phyloP scores from a whole-genome alignment of 129 eudicot species.

The sunflower (Helianthus annuus) region HanXRQr2.0-SUNRISE NC_035445.2:26479253-26479752 shows the following conservation, averaged over 20 bases:
- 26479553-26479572: slow-evolving; percentile 61
- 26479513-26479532: slow-evolving; percentile 38
- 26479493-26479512: background rate
- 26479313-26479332: slow-evolving; percentile 4
- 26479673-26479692: background rate
- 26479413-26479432: background rate
- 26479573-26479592: slow-evolving; percentile 37
- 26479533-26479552: slow-evolving; percentile 26
- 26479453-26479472: slow-evolving; percentile 4
- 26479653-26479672: too few relatives aligned
- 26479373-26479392: background rate
- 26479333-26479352: slow-evolving; percentile 2
- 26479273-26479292: slow-evolving; percentile 2
- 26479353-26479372: slow-evolving; percentile 10
- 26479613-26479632: background rate
- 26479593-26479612: background rate
- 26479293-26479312: slow-evolving; percentile 14
- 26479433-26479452: slow-evolving; percentile 16
- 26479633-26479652: background rate
- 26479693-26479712: background rate
- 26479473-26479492: slow-evolving; percentile 9
- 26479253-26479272: slow-evolving; percentile 15
- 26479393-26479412: background rate
- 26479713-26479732: background rate
- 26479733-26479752: background rate